Percentiles rank a stretch among this genome's conserved stretches.
Evolutionary conservation across 805 yeast genomes (phyloP).

Genomic region (Saturnispora sekii): DNA sequence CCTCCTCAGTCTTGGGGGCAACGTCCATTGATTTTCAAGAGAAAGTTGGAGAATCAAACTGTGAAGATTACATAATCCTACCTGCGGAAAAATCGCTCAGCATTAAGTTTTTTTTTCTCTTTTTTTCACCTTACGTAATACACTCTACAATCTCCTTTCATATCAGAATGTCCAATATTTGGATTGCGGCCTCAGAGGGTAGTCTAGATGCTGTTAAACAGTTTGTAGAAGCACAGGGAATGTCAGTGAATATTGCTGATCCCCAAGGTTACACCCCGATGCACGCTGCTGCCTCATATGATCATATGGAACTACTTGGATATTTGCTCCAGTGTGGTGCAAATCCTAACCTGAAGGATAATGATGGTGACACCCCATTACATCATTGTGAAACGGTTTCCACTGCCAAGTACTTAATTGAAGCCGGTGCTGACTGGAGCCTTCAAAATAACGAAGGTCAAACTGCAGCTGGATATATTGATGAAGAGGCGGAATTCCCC

Average conservation of each 20-base stretch:
- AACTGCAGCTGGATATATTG: conserved; percentile 64
- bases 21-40: neutral
- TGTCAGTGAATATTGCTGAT: conserved; percentile 67
- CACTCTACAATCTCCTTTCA: neutral
- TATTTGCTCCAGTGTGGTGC: conserved; percentile 56
- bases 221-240: conserved; percentile 39
- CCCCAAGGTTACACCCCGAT: conserved; percentile 94
- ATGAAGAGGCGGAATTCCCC: conserved; percentile 79
- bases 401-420: conserved; percentile 57
- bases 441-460: conserved; percentile 63
- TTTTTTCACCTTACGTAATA: neutral
- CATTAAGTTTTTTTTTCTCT: neutral
- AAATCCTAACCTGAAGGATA: conserved; percentile 71
- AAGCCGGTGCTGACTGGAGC: conserved; percentile 55
- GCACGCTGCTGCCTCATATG: conserved; percentile 96
- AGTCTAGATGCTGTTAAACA: conserved; percentile 48
- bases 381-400: conserved; percentile 74
- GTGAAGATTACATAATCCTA: too few species aligned
- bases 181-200: conserved; percentile 94
- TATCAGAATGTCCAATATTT: conserved; percentile 43
- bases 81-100: neutral
- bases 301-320: conserved; percentile 58
- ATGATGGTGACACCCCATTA: conserved; percentile 91
- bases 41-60: too few species aligned
- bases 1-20: conserved; percentile 2